These are phyloP conservation scores for Rhexocercosporidium sp. DNA, from an alignment of 2,329 filamentous ascomycete genomes.

Conservation along the genomic window DNA sequence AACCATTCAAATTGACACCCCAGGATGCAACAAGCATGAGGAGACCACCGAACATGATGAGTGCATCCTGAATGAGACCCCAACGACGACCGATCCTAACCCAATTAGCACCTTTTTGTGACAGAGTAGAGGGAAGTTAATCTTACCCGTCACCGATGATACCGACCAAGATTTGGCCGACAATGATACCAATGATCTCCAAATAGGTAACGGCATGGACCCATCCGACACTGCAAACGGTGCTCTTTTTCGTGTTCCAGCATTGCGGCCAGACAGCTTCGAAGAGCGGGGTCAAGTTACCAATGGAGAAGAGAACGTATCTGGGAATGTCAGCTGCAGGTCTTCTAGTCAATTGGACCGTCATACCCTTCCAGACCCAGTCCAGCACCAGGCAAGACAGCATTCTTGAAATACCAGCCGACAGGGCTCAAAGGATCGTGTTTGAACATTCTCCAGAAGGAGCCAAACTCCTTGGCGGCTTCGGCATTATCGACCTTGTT, in stretches of 20 bases:
- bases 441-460: constrained; percentile 82
- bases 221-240: constrained; percentile 79
- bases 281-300: constrained; percentile 87
- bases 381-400: constrained; percentile 90
- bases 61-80: constrained; percentile 93
- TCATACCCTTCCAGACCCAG: constrained; percentile 81
- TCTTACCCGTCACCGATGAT: constrained; percentile 72
- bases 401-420: constrained; percentile 87
- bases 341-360: neutral
- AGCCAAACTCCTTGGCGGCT: constrained; percentile 66
- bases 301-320: constrained; percentile 96
- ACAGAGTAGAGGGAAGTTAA: neutral
- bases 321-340: constrained; percentile 46
- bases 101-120: constrained; percentile 4
- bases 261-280: constrained; percentile 75
- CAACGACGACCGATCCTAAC: constrained; percentile 84
- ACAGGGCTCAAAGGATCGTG: constrained; percentile 83
- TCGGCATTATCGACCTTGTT: constrained; percentile 74
- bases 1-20: constrained; percentile 86
- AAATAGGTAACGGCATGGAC: constrained; percentile 85
- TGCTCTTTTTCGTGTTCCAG: constrained; percentile 63
- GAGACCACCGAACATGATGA: constrained; percentile 92
- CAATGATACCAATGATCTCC: constrained; percentile 93
- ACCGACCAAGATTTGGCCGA: constrained; percentile 88
- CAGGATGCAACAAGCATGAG: constrained; percentile 91